Evolutionary conservation across 78 protist genomes (phyloP).

Genomic region (Dictyostelium discoideum): DNA sequence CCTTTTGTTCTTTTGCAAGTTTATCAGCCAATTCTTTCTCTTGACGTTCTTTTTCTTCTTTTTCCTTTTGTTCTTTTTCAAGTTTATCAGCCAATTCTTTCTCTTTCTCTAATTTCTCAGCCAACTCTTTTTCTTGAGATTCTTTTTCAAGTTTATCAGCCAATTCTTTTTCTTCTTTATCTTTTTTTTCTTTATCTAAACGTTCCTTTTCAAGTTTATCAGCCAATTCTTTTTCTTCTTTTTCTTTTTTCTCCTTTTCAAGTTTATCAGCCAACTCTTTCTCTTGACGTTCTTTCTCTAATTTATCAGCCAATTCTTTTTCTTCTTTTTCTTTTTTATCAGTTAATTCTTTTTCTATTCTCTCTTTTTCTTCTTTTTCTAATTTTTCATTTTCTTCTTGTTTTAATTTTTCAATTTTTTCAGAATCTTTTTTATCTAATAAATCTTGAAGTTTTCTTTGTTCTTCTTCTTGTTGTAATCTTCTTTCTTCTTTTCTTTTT

Average conservation of each 20-base stretch:
- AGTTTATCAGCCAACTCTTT: neutral
- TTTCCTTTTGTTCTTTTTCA: neutral
- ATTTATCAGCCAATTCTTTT: neutral
- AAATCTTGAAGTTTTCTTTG: conserved; percentile 11
- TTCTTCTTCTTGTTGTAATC: conserved; percentile 16
- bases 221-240: neutral
- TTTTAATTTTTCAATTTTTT: conserved; percentile 3
- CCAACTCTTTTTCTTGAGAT: neutral
- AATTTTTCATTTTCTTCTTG: neutral
- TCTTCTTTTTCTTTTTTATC: conserved; percentile 30
- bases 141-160: neutral
- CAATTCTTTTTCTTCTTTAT: neutral
- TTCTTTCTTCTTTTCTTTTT: conserved; percentile 42
- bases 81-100: neutral
- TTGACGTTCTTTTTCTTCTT: neutral
- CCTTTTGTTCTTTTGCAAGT: neutral
- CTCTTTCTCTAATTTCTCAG: neutral
- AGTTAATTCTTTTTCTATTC: neutral
- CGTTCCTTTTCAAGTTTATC: neutral
- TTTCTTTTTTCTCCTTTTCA: neutral
- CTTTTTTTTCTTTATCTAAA: neutral
- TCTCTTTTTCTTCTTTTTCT: conserved; percentile 17
- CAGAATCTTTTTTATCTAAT: conserved; percentile 21
- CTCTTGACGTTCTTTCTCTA: neutral
- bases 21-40: neutral